Base-by-base conservation (phyloP, 2,329 filamentous ascomycete genomes). In the Zymoseptoria passerinii region DNA sequence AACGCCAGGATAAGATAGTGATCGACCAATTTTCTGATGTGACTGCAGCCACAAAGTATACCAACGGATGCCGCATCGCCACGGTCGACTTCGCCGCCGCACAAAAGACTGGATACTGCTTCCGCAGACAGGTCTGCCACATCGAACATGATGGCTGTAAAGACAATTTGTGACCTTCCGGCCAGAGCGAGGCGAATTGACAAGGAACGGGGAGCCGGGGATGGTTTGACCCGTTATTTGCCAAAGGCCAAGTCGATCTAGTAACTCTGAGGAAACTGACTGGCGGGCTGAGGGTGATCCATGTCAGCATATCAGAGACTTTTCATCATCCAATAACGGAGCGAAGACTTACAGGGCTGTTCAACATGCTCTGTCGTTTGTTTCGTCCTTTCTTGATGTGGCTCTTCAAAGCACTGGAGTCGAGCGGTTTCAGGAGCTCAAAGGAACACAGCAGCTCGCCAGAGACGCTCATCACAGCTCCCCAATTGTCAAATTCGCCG, bases 401-500 rank as follows among this genome's bases (percentile, higher is more conserved):
- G 67, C 88, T 96, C 82, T 99, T 99, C 62, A 99, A 80, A 35
- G 92, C 92, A 68, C 89, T 95, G 10, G 92, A 96, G 75, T 99
- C 94, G 52, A 99, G 81, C 7, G 94, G 94, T 75, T 99, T 99
- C 61, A 99, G 81, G 16, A 99, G 81, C 75, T 99, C 94, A 71
- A 99, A 99, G 72, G 92, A 96, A 77, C 94, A 99, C 1, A 99
- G 83, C 55, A 99, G 77, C 74, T 97, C 94, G 13, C 84, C 84
- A 1, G 91, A 96, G 20, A 99, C 94, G 2, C 92, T 96, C 94
- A 99, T 99, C 65, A 97, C 92, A 13, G 94, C 94, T 19, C 94
- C 94, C 90, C 94, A 97, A 64, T 99, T 99, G 72, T 99, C 94
- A 66, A 99, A 99, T 74, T 99, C 94, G 65, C 94, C 94, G 69